phyloP scores from a whole-genome alignment of 139 green algal genomes.

The Microglena sp. region DNA sequence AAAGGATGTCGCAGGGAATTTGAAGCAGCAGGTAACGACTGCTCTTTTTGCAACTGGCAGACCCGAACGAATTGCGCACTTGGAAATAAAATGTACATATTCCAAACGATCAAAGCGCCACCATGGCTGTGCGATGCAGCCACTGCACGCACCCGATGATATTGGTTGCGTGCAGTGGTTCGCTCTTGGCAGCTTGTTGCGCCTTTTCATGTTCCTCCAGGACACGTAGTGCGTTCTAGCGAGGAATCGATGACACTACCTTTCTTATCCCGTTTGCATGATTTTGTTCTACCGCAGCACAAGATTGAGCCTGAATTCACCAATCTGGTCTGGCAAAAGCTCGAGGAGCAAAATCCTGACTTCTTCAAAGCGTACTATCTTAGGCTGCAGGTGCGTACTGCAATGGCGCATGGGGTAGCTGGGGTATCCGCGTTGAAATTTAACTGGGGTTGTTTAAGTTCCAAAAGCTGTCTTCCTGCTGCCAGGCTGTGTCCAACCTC shows the following conservation, averaged over 20 bases:
- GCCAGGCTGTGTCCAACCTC: too few species aligned
- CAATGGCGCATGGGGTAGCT: too few species aligned
- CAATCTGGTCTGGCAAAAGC: slow-evolving; percentile 82
- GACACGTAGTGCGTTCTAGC: too few species aligned
- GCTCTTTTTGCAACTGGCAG: slow-evolving; percentile 1
- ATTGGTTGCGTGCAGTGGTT: not conserved
- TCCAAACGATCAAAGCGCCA: not conserved
- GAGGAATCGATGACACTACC: not conserved
- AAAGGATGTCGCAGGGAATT: slow-evolving; percentile 15
- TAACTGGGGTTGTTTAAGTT: too few species aligned
- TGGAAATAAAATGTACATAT: not conserved
- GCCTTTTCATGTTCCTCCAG: not conserved
- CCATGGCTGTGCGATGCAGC: not conserved
- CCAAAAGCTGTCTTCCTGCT: too few species aligned
- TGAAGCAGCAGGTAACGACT: not conserved
- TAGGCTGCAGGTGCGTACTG: too few species aligned
- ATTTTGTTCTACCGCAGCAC: slow-evolving; percentile 33
- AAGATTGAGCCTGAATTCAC: slow-evolving; percentile 83
- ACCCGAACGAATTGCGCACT: too few species aligned
- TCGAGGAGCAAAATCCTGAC: slow-evolving; percentile 87
- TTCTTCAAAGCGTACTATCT: slow-evolving; percentile 87
- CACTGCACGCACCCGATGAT: not conserved
- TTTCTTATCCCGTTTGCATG: slow-evolving; percentile 4
- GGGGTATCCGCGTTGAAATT: too few species aligned
- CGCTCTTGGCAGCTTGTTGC: not conserved